A percentile compares a stretch with the other conserved stretches of the same genome.
phyloP scores from a whole-genome alignment of 2,329 filamentous ascomycete genomes.

The Nigrospora sphaerica region DNA sequence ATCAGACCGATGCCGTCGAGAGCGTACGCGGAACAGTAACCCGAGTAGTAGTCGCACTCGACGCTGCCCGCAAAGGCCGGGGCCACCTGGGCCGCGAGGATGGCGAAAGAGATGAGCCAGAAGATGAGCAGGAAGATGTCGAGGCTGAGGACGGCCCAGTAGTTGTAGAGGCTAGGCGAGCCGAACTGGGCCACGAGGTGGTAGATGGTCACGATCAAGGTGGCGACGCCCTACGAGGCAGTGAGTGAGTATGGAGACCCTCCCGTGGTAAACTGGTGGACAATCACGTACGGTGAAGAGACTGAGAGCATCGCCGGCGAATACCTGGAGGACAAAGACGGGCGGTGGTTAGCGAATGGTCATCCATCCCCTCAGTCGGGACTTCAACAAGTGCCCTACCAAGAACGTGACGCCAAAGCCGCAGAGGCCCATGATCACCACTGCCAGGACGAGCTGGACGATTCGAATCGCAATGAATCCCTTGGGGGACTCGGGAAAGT shows the following conservation, averaged over 20 bases:
- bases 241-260: neutral
- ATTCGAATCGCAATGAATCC: conserved; percentile 36
- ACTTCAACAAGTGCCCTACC: neutral
- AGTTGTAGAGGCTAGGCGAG: conserved; percentile 39
- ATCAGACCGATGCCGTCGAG: conserved; percentile 5
- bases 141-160: conserved; percentile 43
- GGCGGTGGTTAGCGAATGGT: too few species aligned
- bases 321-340: neutral
- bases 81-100: conserved; percentile 30
- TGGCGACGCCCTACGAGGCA: conserved; percentile 28
- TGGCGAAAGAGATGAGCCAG: conserved; percentile 40
- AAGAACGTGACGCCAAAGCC: conserved; percentile 33
- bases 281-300: conserved; percentile 32
- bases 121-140: conserved; percentile 45
- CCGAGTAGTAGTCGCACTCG: conserved; percentile 14
- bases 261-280: neutral
- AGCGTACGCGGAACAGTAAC: conserved; percentile 9
- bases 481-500: conserved; percentile 36
- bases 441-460: conserved; percentile 35
- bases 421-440: conserved; percentile 38
- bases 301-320: conserved; percentile 16
- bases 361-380: too few species aligned
- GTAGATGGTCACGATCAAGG: conserved; percentile 39
- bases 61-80: conserved; percentile 11
- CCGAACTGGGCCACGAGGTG: conserved; percentile 34